phyloP scores from a whole-genome alignment of 2,329 filamentous ascomycete genomes.

The Fusarium armeniacum region DNA sequence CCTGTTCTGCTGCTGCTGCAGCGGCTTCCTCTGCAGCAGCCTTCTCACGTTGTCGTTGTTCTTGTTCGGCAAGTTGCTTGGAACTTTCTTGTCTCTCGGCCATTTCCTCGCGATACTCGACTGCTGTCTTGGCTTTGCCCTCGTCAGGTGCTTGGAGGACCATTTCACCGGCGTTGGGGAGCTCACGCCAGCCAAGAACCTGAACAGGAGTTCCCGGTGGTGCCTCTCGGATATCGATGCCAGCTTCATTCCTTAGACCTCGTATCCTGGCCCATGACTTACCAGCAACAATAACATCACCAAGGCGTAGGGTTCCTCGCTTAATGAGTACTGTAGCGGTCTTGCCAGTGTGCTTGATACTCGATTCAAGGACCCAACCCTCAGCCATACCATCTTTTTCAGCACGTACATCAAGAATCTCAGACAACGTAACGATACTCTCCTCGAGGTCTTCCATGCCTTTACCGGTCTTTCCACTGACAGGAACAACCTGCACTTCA shows the following conservation, averaged over 20 bases:
- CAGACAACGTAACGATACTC: constrained; percentile 85
- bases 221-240: constrained; percentile 77
- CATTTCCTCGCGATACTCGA: constrained; percentile 81
- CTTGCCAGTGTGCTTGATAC: constrained; percentile 85
- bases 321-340: constrained; percentile 91
- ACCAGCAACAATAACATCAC: constrained; percentile 89
- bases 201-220: constrained; percentile 91
- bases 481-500: constrained; percentile 90
- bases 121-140: constrained; percentile 80
- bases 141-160: constrained; percentile 87
- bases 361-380: constrained; percentile 94
- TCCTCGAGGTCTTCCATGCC: constrained; percentile 96
- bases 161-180: constrained; percentile 86
- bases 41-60: constrained; percentile 72
- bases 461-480: constrained; percentile 93
- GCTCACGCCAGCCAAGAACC: constrained; percentile 91
- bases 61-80: constrained; percentile 82
- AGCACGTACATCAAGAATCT: constrained; percentile 91
- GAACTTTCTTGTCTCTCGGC: constrained; percentile 80
- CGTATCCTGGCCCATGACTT: constrained; percentile 90
- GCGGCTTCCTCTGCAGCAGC: constrained; percentile 58
- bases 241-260: constrained; percentile 86
- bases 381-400: constrained; percentile 83
- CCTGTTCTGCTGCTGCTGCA: constrained; percentile 53
- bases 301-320: constrained; percentile 84